Evolutionary conservation across 805 yeast species (phyloP).

Genomic region (Saccharomycopsis sp.): DNA sequence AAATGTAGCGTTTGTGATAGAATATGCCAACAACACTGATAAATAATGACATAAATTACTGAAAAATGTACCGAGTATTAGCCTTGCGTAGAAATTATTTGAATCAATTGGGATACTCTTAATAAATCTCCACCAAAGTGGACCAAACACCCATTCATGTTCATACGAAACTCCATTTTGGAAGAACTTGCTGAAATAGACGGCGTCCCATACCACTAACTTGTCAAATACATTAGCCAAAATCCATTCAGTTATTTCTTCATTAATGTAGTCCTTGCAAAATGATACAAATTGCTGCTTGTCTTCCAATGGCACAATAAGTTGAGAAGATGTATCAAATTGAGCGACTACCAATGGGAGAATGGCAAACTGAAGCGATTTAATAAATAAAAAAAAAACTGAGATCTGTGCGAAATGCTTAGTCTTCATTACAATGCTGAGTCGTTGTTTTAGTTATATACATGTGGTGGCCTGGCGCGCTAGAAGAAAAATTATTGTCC

Average conservation of each 20-base stretch:
- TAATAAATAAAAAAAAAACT: conserved; percentile 15
- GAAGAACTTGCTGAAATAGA: conserved; percentile 60
- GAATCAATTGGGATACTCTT: conserved; percentile 16
- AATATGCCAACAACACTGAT: conserved; percentile 42
- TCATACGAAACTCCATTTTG: conserved; percentile 52
- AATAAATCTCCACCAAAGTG: conserved; percentile 60
- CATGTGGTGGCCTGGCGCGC: too few relatives aligned
- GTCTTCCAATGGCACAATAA: conserved; percentile 5
- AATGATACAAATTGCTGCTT: not conserved
- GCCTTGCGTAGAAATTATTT: conserved; percentile 36
- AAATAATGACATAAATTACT: conserved; percentile 48
- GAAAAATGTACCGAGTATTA: conserved; percentile 41
- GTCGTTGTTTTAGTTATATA: too few relatives aligned
- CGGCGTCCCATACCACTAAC: conserved; percentile 79
- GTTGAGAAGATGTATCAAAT: conserved; percentile 21
- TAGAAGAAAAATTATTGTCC: too few relatives aligned
- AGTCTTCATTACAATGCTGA: too few relatives aligned
- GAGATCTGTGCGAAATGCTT: conserved; percentile 13
- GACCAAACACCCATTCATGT: conserved; percentile 87
- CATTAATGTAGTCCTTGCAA: not conserved
- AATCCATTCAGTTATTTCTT: not conserved
- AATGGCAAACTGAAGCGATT: conserved; percentile 7
- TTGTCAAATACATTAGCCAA: conserved; percentile 35
- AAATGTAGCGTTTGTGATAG: conserved; percentile 37
- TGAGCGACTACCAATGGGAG: conserved; percentile 11